phyloP scores from a whole-genome alignment of 2,329 filamentous ascomycete species.

The Ilyonectria sp. region DNA sequence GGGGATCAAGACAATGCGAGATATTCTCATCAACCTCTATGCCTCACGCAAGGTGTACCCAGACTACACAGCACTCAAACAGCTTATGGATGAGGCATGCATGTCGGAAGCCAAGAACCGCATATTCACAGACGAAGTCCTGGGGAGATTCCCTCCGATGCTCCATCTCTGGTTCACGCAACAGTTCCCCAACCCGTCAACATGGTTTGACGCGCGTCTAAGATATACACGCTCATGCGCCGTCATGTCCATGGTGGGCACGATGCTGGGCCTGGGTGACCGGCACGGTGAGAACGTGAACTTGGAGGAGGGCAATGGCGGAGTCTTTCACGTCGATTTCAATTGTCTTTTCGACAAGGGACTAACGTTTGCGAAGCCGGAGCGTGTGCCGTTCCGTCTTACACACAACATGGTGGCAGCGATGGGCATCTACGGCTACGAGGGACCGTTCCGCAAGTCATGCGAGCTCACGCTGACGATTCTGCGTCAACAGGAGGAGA shows the following conservation, averaged over 20 bases:
- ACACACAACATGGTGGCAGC: slow-evolving; percentile 99
- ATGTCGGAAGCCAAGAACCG: slow-evolving; percentile 71
- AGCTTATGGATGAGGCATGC: slow-evolving; percentile 75
- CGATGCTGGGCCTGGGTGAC: slow-evolving; percentile 93
- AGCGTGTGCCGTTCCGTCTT: slow-evolving; percentile 94
- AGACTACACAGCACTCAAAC: slow-evolving; percentile 78
- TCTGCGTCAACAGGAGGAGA: slow-evolving; percentile 92
- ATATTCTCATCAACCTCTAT: slow-evolving; percentile 88
- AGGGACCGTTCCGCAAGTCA: slow-evolving; percentile 92
- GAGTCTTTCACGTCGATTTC: slow-evolving; percentile 98
- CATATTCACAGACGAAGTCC: slow-evolving; percentile 78
- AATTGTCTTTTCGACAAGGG: slow-evolving; percentile 99
- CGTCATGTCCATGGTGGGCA: slow-evolving; percentile 99
- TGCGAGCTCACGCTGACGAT: slow-evolving; percentile 90
- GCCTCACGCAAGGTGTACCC: slow-evolving; percentile 78
- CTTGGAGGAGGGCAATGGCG: slow-evolving; percentile 93
- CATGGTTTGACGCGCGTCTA: slow-evolving; percentile 91
- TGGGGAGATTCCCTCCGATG: slow-evolving; percentile 82
- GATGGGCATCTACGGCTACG: slow-evolving; percentile 95
- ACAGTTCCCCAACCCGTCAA: slow-evolving; percentile 91
- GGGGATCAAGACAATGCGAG: slow-evolving; percentile 92
- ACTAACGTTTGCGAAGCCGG: slow-evolving; percentile 93
- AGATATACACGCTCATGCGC: slow-evolving; percentile 94
- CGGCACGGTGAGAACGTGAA: slow-evolving; percentile 98
- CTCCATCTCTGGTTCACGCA: slow-evolving; percentile 96